phyloP scores from a whole-genome alignment of 257 asterid species.

The Catharanthus roseus region DNA sequence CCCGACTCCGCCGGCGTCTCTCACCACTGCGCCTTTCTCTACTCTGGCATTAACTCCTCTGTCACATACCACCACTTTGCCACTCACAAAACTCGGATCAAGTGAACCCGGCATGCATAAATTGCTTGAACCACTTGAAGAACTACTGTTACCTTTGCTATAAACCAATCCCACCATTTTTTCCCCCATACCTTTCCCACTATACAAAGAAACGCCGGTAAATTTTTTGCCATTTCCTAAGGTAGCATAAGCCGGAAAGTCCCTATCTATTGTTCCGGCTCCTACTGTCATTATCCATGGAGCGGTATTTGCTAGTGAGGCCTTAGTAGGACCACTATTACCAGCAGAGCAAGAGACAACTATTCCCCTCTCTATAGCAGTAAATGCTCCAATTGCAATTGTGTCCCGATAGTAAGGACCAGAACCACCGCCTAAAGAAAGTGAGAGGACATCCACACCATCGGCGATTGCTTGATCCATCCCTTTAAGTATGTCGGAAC shows the following conservation, averaged over 20 bases:
- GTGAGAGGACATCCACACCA: constrained; percentile 40
- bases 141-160: constrained; percentile 14
- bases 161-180: constrained; percentile 23
- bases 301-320: constrained; percentile 39
- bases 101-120: constrained; percentile 39
- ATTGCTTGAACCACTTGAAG: constrained; percentile 10
- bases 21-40: constrained; percentile 43
- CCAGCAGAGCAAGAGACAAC: constrained; percentile 48
- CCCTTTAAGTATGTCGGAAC: constrained; percentile 45
- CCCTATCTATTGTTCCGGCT: constrained; percentile 44
- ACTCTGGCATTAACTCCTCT: constrained; percentile 41
- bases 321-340: constrained; percentile 37
- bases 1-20: constrained; percentile 44
- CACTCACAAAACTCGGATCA: constrained; percentile 27
- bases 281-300: constrained; percentile 57
- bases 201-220: constrained; percentile 37
- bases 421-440: constrained; percentile 47
- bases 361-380: constrained; percentile 40
- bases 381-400: constrained; percentile 43
- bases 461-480: constrained; percentile 43
- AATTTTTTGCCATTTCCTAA: constrained; percentile 29
- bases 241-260: constrained; percentile 37
- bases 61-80: constrained; percentile 43
- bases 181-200: constrained; percentile 34
- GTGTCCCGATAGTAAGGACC: constrained; percentile 45